Conservation (phyloP, 805 yeast genomes). For the Lipomyces oligophaga region DNA sequence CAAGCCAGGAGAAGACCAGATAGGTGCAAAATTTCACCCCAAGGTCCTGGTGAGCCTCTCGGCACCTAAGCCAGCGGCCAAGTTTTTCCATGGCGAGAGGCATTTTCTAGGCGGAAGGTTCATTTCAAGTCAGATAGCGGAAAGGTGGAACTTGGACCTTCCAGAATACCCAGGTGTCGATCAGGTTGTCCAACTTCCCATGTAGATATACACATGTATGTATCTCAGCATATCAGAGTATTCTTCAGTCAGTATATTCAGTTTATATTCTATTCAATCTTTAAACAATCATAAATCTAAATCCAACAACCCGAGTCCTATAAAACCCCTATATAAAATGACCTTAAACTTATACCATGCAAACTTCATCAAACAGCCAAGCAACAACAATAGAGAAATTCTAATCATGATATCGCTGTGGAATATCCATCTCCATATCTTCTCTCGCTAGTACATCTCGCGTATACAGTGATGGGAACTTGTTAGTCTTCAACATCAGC, state of each 20-base stretch:
- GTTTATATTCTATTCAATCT: neutral
- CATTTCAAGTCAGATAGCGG: slow-evolving; percentile 61
- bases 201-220: slow-evolving; percentile 3
- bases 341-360: too few relatives aligned
- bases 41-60: slow-evolving; percentile 74
- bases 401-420: too few relatives aligned
- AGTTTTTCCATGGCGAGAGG: slow-evolving; percentile 43
- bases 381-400: too few relatives aligned
- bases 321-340: neutral
- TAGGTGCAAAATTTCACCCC: slow-evolving; percentile 51
- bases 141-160: slow-evolving; percentile 64
- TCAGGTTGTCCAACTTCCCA: slow-evolving; percentile 40
- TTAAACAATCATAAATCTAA: neutral
- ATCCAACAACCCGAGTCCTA: neutral
- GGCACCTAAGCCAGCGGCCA: slow-evolving; percentile 89
- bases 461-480: too few relatives aligned
- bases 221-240: neutral
- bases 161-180: slow-evolving; percentile 57
- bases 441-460: too few relatives aligned
- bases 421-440: too few relatives aligned
- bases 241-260: neutral
- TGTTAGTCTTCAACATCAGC: neutral
- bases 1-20: slow-evolving; percentile 39
- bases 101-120: slow-evolving; percentile 94
- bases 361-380: too few relatives aligned